Evolutionary conservation across 257 asterid species (phyloP).

Genomic region (Prunella vulgaris): DNA sequence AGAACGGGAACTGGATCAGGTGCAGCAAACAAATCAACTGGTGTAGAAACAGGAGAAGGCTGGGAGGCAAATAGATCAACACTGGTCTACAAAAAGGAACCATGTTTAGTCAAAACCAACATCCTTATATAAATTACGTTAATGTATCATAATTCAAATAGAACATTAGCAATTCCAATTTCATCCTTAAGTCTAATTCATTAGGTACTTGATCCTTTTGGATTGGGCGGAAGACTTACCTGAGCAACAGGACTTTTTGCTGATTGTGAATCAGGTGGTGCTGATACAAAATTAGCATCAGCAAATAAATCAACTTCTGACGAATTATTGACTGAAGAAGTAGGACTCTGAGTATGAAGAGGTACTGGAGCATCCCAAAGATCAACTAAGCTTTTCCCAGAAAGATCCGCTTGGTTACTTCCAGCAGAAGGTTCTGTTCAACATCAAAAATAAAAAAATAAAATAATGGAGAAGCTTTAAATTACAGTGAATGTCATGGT

Average conservation of each 20-base stretch:
- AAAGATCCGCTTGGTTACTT: constrained; percentile 66
- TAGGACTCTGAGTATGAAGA: constrained; percentile 33
- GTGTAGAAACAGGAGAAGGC: constrained; percentile 47
- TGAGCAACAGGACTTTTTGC: constrained; percentile 39
- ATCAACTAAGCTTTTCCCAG: constrained; percentile 59
- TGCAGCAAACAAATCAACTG: constrained; percentile 59
- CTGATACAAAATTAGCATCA: constrained; percentile 75
- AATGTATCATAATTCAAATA: not conserved
- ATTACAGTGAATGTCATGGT: not conserved
- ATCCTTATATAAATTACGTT: not conserved
- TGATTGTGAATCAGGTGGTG: constrained; percentile 37
- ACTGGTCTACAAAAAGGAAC: constrained; percentile 41
- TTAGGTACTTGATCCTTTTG: not conserved
- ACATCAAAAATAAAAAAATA: constrained; percentile 8
- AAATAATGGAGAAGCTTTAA: not conserved
- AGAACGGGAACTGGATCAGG: constrained; percentile 49
- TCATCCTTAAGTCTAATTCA: constrained; percentile 4
- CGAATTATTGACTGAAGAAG: constrained; percentile 33
- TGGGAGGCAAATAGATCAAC: constrained; percentile 74
- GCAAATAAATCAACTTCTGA: constrained; percentile 90
- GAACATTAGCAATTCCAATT: not conserved
- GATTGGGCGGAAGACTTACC: constrained; percentile 35
- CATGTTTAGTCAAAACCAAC: not conserved
- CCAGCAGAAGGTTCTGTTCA: constrained; percentile 62
- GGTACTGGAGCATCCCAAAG: constrained; percentile 64